A percentile compares a stretch with the other conserved stretches of the same genome.
phyloP scores from a whole-genome alignment of 768 basidiomycete species.

The Russula lepida region DNA sequence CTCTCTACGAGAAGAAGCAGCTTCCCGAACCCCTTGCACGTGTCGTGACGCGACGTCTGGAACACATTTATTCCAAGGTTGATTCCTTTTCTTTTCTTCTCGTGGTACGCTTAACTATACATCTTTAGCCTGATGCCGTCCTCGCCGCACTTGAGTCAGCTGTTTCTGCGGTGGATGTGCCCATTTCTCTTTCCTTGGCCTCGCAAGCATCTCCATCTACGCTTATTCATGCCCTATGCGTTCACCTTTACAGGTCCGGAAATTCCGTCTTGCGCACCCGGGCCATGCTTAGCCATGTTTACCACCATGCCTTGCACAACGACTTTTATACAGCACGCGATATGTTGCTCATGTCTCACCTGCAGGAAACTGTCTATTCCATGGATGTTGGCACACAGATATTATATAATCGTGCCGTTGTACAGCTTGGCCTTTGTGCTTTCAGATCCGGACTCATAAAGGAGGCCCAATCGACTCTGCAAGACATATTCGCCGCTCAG shows the following conservation, averaged over 20 bases:
- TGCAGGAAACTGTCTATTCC: constrained; percentile 93
- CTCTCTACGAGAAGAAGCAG: constrained; percentile 76
- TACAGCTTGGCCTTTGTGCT: constrained; percentile 93
- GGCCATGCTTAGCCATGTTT: constrained; percentile 96
- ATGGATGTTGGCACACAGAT: constrained; percentile 97
- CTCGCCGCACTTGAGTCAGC: constrained; percentile 81
- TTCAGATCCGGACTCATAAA: constrained; percentile 93
- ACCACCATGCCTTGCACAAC: constrained; percentile 93
- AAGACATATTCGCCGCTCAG: constrained; percentile 94
- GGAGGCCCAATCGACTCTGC: constrained; percentile 86
- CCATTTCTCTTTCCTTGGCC: constrained; percentile 53
- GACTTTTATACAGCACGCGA: constrained; percentile 96
- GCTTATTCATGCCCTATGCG: constrained; percentile 85
- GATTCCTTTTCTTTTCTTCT: constrained; percentile 4
- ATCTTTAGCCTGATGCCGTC: constrained; percentile 77
- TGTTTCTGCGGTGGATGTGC: constrained; percentile 47
- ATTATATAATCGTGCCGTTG: constrained; percentile 93
- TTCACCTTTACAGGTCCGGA: constrained; percentile 86
- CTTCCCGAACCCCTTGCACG: constrained; percentile 75
- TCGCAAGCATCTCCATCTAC: constrained; percentile 49
- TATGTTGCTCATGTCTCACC: constrained; percentile 97
- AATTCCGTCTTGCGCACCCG: constrained; percentile 90
- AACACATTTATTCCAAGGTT: constrained; percentile 98
- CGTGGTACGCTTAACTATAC: constrained; percentile 11
- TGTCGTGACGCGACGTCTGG: constrained; percentile 89